Evolutionary conservation across 2,329 filamentous ascomycete genomes (phyloP).

Genomic region (Thelonectria rubi): DNA sequence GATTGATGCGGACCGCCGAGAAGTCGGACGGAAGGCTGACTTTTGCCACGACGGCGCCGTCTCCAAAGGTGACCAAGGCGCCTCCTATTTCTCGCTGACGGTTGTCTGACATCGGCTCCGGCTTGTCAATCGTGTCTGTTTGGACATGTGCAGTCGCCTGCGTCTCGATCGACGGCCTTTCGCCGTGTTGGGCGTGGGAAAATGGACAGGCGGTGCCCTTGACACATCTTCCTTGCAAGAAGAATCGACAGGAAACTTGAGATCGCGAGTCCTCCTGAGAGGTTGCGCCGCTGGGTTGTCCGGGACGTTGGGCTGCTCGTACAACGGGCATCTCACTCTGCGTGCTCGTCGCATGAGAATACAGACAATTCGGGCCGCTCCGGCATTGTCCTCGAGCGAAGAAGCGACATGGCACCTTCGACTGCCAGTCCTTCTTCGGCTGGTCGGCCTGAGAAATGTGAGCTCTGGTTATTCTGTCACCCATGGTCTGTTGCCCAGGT

Average conservation of each 20-base stretch:
- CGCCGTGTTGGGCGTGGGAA: not conserved
- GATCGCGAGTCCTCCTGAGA: not conserved
- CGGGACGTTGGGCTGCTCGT: not conserved
- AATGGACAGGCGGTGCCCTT: not conserved
- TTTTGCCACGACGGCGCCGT: conserved; percentile 44
- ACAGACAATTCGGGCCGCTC: not conserved
- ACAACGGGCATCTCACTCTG: not conserved
- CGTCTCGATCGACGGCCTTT: not conserved
- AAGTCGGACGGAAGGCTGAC: conserved; percentile 48
- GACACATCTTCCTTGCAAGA: not conserved
- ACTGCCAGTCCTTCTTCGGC: not conserved
- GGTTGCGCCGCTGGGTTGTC: not conserved
- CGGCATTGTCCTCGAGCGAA: not conserved
- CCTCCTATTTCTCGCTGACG: conserved; percentile 36
- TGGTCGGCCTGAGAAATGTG: not conserved
- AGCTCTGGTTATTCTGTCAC: not conserved
- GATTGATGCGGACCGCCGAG: conserved; percentile 47
- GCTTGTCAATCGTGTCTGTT: not conserved
- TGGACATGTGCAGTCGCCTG: not conserved
- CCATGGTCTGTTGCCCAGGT: not conserved
- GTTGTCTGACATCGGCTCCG: not conserved
- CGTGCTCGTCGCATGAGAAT: not conserved
- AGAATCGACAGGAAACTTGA: not conserved
- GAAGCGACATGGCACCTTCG: not conserved
- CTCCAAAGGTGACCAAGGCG: conserved; percentile 44